phyloP scores from a whole-genome alignment of 2,329 filamentous ascomycete species.

The Penicillium sp. region DNA sequence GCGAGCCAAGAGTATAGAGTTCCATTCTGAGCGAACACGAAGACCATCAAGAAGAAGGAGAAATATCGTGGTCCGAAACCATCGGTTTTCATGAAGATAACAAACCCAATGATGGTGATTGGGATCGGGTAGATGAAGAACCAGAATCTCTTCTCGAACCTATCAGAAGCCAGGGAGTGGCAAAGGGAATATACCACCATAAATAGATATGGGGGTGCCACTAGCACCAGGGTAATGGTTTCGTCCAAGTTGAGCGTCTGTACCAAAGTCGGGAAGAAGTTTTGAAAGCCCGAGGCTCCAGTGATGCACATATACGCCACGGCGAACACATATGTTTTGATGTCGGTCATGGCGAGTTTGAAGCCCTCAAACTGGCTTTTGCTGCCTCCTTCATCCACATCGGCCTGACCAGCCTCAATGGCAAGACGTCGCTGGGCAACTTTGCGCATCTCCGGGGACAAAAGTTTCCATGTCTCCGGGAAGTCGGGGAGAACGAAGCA shows the following conservation, averaged over 20 bases:
- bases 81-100: conserved; percentile 54
- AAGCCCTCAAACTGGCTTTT: conserved; percentile 50
- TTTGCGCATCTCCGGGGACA: conserved; percentile 45
- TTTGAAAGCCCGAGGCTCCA: conserved; percentile 50
- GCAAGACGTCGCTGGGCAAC: conserved; percentile 50
- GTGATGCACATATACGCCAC: conserved; percentile 50
- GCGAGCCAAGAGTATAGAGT: conserved; percentile 45
- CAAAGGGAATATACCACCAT: conserved; percentile 50
- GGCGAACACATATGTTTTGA: conserved; percentile 47
- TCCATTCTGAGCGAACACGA: conserved; percentile 49
- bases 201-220: conserved; percentile 55
- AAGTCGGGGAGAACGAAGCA: conserved; percentile 41
- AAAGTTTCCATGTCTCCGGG: conserved; percentile 46
- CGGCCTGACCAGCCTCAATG: conserved; percentile 50
- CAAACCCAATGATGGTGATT: conserved; percentile 50
- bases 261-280: conserved; percentile 56
- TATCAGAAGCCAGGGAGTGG: conserved; percentile 48
- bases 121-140: conserved; percentile 54
- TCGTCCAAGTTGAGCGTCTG: conserved; percentile 44
- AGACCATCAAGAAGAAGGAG: conserved; percentile 55
- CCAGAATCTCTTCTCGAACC: conserved; percentile 48
- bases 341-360: conserved; percentile 52
- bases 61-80: conserved; percentile 55
- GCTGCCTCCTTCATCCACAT: conserved; percentile 48
- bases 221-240: conserved; percentile 51